These are phyloP conservation scores for Exobasidium rhododendri DNA, from an alignment of 1,284 basidiomycete genomes.

Conservation along the genomic window DNA sequence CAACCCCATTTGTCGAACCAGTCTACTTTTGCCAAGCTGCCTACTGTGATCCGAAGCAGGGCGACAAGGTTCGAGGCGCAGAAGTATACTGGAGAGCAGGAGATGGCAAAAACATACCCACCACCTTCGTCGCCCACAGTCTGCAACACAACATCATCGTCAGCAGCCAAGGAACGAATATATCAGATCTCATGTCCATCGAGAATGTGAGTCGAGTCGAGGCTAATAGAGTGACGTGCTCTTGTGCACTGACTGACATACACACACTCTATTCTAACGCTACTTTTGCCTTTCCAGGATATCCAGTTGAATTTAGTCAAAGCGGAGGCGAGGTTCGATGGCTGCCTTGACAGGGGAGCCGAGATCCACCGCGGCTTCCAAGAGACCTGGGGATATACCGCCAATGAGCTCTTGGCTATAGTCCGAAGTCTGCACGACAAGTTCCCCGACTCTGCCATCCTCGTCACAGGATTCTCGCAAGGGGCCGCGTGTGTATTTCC, in stretches of 20 bases:
- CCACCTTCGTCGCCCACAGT: not conserved
- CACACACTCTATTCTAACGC: not conserved
- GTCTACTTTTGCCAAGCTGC: not conserved
- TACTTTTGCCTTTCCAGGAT: not conserved
- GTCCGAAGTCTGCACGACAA: not conserved
- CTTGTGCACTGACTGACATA: not conserved
- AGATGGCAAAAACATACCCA: not conserved
- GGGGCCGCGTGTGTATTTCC: not conserved
- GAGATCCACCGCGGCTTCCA: slow-evolving; percentile 1
- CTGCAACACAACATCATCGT: not conserved
- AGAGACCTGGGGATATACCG: not conserved
- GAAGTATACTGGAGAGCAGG: slow-evolving; percentile 4
- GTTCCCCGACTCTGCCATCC: not conserved
- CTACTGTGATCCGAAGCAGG: not conserved
- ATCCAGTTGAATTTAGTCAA: not conserved
- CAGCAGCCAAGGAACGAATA: not conserved
- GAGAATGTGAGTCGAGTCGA: not conserved
- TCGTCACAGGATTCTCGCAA: not conserved
- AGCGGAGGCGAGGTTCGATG: not conserved
- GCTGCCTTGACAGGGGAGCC: not conserved
- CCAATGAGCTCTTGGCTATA: not conserved
- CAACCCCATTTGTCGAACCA: not conserved
- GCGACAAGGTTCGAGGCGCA: not conserved
- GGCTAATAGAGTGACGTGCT: no score
- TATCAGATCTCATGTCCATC: not conserved